These are phyloP conservation scores for Lentinula boryana DNA, from an alignment of 768 basidiomycete species.

Conservation along the genomic window DNA sequence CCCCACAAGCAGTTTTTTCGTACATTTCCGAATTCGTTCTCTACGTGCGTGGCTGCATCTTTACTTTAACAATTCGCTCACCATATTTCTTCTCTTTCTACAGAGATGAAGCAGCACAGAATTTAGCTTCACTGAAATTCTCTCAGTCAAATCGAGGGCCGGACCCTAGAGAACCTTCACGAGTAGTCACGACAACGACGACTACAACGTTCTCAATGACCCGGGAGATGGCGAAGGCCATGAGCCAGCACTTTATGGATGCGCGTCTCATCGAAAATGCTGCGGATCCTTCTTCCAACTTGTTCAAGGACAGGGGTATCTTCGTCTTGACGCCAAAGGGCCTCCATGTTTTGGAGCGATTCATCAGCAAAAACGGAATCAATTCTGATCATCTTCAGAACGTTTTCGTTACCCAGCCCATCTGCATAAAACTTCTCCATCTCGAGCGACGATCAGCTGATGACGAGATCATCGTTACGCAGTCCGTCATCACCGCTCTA, in stretches of 20 bases:
- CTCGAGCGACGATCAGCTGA: slow-evolving; percentile 89
- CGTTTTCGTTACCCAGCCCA: slow-evolving; percentile 88
- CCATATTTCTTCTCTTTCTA: slow-evolving; percentile 9
- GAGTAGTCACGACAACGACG: slow-evolving; percentile 98
- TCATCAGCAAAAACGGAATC: slow-evolving; percentile 99
- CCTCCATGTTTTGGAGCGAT: slow-evolving; percentile 97
- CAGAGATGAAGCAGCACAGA: slow-evolving; percentile 92
- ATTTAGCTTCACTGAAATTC: slow-evolving; percentile 93
- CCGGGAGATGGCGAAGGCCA: slow-evolving; percentile 98
- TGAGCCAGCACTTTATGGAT: slow-evolving; percentile 99
- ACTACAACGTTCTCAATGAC: slow-evolving; percentile 99
- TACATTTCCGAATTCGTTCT: slow-evolving; percentile 89
- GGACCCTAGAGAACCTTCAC: slow-evolving; percentile 95
- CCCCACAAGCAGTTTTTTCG: slow-evolving; percentile 96
- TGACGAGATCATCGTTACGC: slow-evolving; percentile 96
- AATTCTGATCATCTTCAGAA: slow-evolving; percentile 86
- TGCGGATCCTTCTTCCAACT: slow-evolving; percentile 77
- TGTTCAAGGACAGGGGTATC: slow-evolving; percentile 97
- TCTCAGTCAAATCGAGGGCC: slow-evolving; percentile 98
- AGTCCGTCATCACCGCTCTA: slow-evolving; percentile 88
- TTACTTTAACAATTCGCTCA: slow-evolving; percentile 8
- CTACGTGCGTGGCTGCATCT: slow-evolving; percentile 61
- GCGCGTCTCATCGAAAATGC: slow-evolving; percentile 97
- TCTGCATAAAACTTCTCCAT: slow-evolving; percentile 96
- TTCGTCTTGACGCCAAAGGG: slow-evolving; percentile 97